Conservation (phyloP, 495 filamentous ascomycete genomes). For the Xylaria palmicola region DNA sequence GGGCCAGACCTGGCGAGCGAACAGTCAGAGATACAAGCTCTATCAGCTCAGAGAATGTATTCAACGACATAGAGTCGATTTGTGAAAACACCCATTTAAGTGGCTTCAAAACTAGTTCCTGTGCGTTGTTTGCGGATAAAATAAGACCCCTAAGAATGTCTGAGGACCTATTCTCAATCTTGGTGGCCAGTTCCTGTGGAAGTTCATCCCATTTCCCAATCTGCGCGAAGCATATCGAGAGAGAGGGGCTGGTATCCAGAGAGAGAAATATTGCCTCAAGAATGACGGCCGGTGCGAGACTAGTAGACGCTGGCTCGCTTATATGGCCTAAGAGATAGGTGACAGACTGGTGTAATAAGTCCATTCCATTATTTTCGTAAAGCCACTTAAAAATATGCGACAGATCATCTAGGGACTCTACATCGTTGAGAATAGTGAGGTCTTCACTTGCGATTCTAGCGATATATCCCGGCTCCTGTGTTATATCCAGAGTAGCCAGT, state of each 20-base stretch:
- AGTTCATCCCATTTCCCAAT: conserved; percentile 21
- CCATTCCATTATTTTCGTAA: conserved; percentile 26
- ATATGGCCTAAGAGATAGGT: conserved; percentile 22
- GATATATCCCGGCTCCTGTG: conserved; percentile 26
- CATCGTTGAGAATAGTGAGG: conserved; percentile 23
- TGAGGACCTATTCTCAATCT: conserved; percentile 18
- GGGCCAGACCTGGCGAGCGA: conserved; percentile 37
- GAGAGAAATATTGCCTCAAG: conserved; percentile 23
- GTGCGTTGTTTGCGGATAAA: conserved; percentile 33
- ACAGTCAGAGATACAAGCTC: conserved; percentile 45
- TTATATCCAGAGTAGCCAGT: conserved; percentile 34
- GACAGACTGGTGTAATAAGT: conserved; percentile 24
- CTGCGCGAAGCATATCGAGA: conserved; percentile 27
- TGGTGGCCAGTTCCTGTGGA: conserved; percentile 16
- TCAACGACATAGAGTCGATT: conserved; percentile 29
- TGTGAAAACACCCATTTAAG: conserved; percentile 36
- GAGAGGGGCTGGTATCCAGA: conserved; percentile 24
- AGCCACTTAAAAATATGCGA: conserved; percentile 33
- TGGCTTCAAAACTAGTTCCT: conserved; percentile 40
- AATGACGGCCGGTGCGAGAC: neutral
- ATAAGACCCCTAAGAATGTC: conserved; percentile 33
- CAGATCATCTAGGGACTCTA: conserved; percentile 22
- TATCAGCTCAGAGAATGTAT: conserved; percentile 32
- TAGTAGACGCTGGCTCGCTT: conserved; percentile 7
- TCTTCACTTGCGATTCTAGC: conserved; percentile 28